Base-by-base conservation (phyloP, 106 monocot genomes). In the Hemerocallis citrina region DNA sequence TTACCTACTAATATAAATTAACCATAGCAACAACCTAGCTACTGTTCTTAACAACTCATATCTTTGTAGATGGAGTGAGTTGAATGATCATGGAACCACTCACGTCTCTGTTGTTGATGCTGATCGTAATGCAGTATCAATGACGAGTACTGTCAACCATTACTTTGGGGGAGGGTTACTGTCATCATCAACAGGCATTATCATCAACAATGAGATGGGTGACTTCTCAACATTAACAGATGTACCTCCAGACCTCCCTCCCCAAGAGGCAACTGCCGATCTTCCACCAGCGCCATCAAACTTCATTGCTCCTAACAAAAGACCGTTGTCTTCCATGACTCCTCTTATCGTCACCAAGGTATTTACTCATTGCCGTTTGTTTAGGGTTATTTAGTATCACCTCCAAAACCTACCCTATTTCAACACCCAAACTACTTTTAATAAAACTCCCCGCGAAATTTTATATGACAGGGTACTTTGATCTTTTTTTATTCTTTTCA, bases 121-220 rank as follows among this genome's bases (percentile, higher is more conserved):
- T 7, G 79, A 92, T 9, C 63, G 98, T 4, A 98, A 98, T 64
- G 91, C 98, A 29, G 92, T 98, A 7, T 65, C 98, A 4, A 70
- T 92, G 84, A 98, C 98, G 16, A 88, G 40, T 6, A 98, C 98
- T 2, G 75, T 98, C 8, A 98, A 98, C 61, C 59, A 20, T 23
- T 72, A 61, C 45, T 98, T 98, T 64, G 98, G 98, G 1, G 73
- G 84, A 17, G 61, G 60, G 5, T 62, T 98, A 43, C 67, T 92
- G 14, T 92, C 84, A 25, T 85, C 88, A 5, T 81, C 84, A 12
- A 98, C 92, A 12, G 98, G 98, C 15, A 85, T 98, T 34, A 79
- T 98, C 40, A 60, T 87, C 5, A 98, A 98, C 58, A 85, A 98
- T 63, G 98, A 98, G 74, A 98, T 98, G 98, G 77, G 73, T 32